A percentile compares a stretch with the other conserved stretches of the same genome.
phyloP scores from a whole-genome alignment of 202 grass and related monocot genomes.

The Zoysia matrella region DNA sequence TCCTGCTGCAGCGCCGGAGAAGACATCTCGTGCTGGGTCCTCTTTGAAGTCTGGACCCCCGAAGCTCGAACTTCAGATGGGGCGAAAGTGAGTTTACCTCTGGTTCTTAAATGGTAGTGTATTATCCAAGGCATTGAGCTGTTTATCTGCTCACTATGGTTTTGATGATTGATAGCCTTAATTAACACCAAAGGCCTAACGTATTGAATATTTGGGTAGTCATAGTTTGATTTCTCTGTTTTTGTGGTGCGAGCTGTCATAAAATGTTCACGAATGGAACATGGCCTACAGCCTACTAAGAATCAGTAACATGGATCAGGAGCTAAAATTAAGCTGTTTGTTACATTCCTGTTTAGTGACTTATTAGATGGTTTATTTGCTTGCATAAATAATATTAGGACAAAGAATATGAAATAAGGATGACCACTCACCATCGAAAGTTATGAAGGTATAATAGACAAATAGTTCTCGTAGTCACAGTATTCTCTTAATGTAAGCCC shows the following conservation, averaged over 20 bases:
- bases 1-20: constrained; percentile 54
- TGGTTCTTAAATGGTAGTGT: constrained; percentile 25
- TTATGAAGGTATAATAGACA: too few relatives aligned
- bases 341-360: background rate
- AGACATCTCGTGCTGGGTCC: constrained; percentile 53
- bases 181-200: constrained; percentile 5
- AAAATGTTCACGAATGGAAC: constrained; percentile 5
- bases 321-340: constrained; percentile 5
- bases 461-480: too few relatives aligned
- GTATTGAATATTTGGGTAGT: constrained; percentile 19
- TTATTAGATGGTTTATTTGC: background rate
- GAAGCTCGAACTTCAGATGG: constrained; percentile 98
- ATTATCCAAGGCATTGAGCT: constrained; percentile 13
- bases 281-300: constrained; percentile 6
- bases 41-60: constrained; percentile 77
- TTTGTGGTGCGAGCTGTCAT: background rate
- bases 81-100: constrained; percentile 76
- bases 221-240: constrained; percentile 28
- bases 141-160: background rate
- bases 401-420: too few relatives aligned
- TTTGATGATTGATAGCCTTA: constrained; percentile 25
- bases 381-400: too few relatives aligned
- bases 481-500: too few relatives aligned
- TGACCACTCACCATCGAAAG: too few relatives aligned
- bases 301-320: background rate